Evolutionary conservation across 805 yeast genomes (phyloP).

Genomic region (Naumovozyma dairenensis): DNA sequence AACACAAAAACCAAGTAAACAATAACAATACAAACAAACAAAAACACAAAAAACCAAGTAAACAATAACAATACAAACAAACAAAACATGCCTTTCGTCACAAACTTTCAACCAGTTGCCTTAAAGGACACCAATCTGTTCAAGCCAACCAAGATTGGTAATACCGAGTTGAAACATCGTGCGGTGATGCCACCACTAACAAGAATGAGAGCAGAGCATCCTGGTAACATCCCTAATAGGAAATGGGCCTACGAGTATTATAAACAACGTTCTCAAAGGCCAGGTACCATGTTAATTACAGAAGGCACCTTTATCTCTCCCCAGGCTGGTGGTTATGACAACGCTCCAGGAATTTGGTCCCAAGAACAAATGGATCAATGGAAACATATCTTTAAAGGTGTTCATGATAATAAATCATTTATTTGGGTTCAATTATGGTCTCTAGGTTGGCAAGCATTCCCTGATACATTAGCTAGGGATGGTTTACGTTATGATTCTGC

Average conservation of each 20-base stretch:
- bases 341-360: slow-evolving; percentile 40
- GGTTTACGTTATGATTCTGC: slow-evolving; percentile 33
- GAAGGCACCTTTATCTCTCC: slow-evolving; percentile 44
- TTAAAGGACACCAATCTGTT: slow-evolving; percentile 26
- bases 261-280: slow-evolving; percentile 36
- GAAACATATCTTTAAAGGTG: slow-evolving; percentile 36
- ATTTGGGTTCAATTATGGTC: slow-evolving; percentile 44
- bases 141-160: slow-evolving; percentile 34
- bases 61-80: not conserved
- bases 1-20: not conserved
- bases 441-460: slow-evolving; percentile 33
- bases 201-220: slow-evolving; percentile 3
- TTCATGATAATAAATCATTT: slow-evolving; percentile 40
- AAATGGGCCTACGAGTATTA: slow-evolving; percentile 40
- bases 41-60: not conserved
- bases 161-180: slow-evolving; percentile 25
- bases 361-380: slow-evolving; percentile 39
- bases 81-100: slow-evolving; percentile 6
- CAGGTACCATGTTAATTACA: slow-evolving; percentile 35
- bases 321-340: slow-evolving; percentile 30
- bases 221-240: slow-evolving; percentile 29
- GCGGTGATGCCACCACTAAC: slow-evolving; percentile 16
- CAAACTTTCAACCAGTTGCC: slow-evolving; percentile 9
- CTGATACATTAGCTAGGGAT: slow-evolving; percentile 27
- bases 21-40: not conserved